These are phyloP conservation scores for Iris macrosiphon DNA, from an alignment of 106 monocot genomes.

Conservation along the genomic window DNA sequence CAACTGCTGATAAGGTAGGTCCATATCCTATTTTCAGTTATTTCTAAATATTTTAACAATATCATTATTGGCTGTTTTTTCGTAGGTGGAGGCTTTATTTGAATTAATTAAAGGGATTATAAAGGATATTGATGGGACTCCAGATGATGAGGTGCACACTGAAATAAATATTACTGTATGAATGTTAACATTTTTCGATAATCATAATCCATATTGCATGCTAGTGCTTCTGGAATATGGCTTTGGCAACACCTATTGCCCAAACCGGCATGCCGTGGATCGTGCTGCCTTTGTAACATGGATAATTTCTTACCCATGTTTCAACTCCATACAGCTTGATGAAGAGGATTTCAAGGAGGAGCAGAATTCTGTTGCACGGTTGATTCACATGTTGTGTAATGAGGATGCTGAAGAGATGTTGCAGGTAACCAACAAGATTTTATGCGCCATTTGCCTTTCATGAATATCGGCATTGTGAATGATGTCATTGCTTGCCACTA, in stretches of 20 bases:
- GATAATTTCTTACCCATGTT: background rate
- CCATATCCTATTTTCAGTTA: constrained; percentile 2
- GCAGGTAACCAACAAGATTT: constrained; percentile 40
- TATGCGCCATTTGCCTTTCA: background rate
- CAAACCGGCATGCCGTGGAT: background rate
- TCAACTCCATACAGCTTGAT: constrained; percentile 55
- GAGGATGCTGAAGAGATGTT: constrained; percentile 92
- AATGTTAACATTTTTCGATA: background rate
- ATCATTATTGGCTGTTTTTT: constrained; percentile 1
- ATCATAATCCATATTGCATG: background rate
- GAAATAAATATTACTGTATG: background rate
- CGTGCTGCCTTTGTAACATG: background rate
- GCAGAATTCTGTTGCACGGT: constrained; percentile 95
- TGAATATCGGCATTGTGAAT: background rate
- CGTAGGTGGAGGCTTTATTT: constrained; percentile 94
- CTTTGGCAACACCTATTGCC: background rate
- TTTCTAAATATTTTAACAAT: background rate
- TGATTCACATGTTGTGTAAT: constrained; percentile 94
- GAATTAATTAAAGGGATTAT: constrained; percentile 96
- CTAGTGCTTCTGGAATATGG: background rate
- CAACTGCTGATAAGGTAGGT: constrained; percentile 80
- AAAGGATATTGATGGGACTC: constrained; percentile 67
- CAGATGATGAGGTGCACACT: constrained; percentile 69
- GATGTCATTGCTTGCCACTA: background rate
- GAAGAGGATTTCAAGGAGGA: constrained; percentile 99